Evolutionary conservation across 2,329 filamentous ascomycete genomes (phyloP).

Genomic region (Berkeleyomyces rouxiae): DNA sequence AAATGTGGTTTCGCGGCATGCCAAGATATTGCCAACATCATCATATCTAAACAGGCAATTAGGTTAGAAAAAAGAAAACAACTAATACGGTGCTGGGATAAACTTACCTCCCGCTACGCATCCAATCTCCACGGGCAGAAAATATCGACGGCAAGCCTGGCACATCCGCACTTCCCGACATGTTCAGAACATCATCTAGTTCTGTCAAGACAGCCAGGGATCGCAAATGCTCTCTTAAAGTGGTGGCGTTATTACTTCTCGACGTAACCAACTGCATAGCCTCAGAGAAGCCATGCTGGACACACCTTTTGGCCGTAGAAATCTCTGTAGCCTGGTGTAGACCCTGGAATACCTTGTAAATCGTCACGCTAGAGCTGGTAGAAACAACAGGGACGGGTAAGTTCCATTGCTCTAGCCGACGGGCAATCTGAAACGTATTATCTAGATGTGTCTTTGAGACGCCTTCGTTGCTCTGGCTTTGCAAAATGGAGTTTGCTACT

Average conservation of each 20-base stretch:
- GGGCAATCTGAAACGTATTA: conserved; percentile 61
- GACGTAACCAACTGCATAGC: conserved; percentile 41
- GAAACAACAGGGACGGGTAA: conserved; percentile 53
- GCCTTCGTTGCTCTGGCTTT: conserved; percentile 44
- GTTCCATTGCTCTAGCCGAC: conserved; percentile 82
- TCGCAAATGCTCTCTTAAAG: conserved; percentile 38
- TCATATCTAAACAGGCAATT: conserved; percentile 37
- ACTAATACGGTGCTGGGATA: not conserved
- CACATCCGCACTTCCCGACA: conserved; percentile 42
- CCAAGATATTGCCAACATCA: conserved; percentile 65
- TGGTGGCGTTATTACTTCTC: conserved; percentile 32
- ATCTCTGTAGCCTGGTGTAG: conserved; percentile 50
- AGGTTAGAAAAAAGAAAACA: conserved; percentile 15
- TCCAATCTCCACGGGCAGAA: conserved; percentile 53
- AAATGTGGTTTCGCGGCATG: conserved; percentile 67
- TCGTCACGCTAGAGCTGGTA: conserved; percentile 45
- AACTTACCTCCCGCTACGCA: conserved; percentile 60
- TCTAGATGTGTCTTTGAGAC: conserved; percentile 42
- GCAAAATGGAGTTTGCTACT: conserved; percentile 63
- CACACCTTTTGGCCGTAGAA: conserved; percentile 33
- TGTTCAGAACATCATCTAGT: conserved; percentile 58
- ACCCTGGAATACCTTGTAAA: conserved; percentile 69
- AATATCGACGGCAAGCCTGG: conserved; percentile 46
- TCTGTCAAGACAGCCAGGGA: conserved; percentile 62
- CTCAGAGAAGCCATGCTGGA: conserved; percentile 46